Evolutionary conservation across 129 eudicot species (phyloP).

Genomic region (Helianthus tuberosus): DNA sequence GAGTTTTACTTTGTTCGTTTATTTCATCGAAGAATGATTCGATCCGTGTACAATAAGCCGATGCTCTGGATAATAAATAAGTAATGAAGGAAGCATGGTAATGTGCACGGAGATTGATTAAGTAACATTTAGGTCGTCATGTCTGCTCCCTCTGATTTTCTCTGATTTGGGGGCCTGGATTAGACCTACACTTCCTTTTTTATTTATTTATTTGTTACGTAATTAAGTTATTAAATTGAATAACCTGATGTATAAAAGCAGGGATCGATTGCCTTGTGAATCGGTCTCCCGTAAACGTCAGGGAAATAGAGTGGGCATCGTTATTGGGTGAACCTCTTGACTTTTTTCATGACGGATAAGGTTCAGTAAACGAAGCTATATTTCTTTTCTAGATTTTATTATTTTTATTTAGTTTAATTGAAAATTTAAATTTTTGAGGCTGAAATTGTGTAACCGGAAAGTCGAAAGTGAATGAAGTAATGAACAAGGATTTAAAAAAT

Average conservation of each 20-base stretch:
- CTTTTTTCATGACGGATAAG: constrained; percentile 22
- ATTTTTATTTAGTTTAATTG: not conserved
- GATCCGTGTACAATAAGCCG: constrained; percentile 89
- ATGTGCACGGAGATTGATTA: constrained; percentile 23
- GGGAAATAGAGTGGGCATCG: constrained; percentile 44
- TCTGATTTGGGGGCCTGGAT: constrained; percentile 58
- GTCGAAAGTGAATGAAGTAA: no score
- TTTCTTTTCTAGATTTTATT: not conserved
- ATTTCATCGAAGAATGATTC: no score
- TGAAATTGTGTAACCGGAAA: no score
- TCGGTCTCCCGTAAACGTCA: constrained; percentile 37
- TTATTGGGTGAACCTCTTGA: constrained; percentile 48
- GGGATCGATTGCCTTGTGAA: constrained; percentile 33
- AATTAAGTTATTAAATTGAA: no score
- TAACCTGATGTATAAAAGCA: constrained; percentile 3
- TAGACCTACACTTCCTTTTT: constrained; percentile 57
- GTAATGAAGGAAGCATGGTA: constrained; percentile 89
- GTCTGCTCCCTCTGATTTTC: constrained; percentile 58
- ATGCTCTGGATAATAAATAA: constrained; percentile 40
- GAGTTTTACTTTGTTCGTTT: no score
- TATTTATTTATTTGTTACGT: no score
- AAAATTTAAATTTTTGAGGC: no score
- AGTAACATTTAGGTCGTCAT: no score
- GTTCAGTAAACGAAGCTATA: constrained; percentile 53
- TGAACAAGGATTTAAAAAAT: no score